A percentile compares a stretch with the other conserved stretches of the same genome.
phyloP scores from a whole-genome alignment of 2,329 filamentous ascomycete genomes.

The Colletotrichum graminicola region DNA sequence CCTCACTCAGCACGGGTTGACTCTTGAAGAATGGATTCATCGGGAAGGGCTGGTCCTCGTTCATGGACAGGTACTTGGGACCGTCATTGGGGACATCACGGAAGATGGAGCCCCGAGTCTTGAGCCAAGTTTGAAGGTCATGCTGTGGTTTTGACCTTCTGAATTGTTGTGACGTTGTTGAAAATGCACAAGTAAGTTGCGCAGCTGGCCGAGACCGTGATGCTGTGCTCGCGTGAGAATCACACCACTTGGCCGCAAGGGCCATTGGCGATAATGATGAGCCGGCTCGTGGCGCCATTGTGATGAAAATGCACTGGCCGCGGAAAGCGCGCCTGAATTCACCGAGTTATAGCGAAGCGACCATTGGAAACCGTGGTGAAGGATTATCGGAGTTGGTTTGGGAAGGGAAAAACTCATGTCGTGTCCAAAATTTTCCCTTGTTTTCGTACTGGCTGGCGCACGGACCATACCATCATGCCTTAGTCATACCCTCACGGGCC shows the following conservation, averaged over 20 bases:
- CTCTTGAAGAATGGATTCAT: slow-evolving; percentile 78
- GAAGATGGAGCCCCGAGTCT: slow-evolving; percentile 39
- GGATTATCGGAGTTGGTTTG: background rate
- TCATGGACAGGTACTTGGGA: slow-evolving; percentile 55
- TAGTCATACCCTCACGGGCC: slow-evolving; percentile 8
- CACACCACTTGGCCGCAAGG: slow-evolving; percentile 33
- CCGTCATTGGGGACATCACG: slow-evolving; percentile 35
- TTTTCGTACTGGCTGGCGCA: slow-evolving; percentile 30
- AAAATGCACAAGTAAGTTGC: slow-evolving; percentile 50
- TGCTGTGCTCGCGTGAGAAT: slow-evolving; percentile 16
- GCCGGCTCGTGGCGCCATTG: slow-evolving; percentile 32
- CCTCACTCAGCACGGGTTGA: slow-evolving; percentile 79
- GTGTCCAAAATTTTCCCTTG: slow-evolving; percentile 25
- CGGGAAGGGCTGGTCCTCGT: slow-evolving; percentile 74
- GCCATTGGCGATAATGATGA: slow-evolving; percentile 38
- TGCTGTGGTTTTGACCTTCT: slow-evolving; percentile 55
- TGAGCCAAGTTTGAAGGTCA: slow-evolving; percentile 55
- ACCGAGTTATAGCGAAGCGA: slow-evolving; percentile 22
- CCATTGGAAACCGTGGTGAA: slow-evolving; percentile 18
- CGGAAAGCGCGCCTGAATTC: slow-evolving; percentile 24
- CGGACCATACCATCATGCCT: slow-evolving; percentile 20
- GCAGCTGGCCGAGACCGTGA: slow-evolving; percentile 20
- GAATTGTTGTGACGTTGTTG: slow-evolving; percentile 54
- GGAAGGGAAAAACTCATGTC: background rate
- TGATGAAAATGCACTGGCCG: slow-evolving; percentile 24